Evolutionary conservation across 176 grass and related monocot genomes (phyloP).

Genomic region (Guadua angustifolia): DNA sequence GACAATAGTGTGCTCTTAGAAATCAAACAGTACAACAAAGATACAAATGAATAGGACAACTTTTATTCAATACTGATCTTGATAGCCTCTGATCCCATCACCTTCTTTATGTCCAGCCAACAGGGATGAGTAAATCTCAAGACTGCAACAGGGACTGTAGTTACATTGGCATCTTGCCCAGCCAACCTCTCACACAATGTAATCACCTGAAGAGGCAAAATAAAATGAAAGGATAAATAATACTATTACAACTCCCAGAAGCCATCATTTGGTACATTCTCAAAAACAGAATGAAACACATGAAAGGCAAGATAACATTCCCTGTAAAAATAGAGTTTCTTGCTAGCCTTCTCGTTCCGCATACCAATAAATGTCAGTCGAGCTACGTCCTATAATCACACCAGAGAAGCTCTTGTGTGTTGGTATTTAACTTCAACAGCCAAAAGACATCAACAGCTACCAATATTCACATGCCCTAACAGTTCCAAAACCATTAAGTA

Average conservation of each 20-base stretch:
- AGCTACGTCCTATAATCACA: constrained; percentile 75
- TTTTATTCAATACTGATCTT: too few relatives aligned
- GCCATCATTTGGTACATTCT: constrained; percentile 31
- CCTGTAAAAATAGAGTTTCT: constrained; percentile 53
- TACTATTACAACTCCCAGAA: constrained; percentile 30
- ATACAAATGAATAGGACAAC: too few relatives aligned
- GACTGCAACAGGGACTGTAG: constrained; percentile 88
- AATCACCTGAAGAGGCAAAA: constrained; percentile 72
- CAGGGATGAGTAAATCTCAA: constrained; percentile 97
- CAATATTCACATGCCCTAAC: too few relatives aligned
- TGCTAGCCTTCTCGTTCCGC: constrained; percentile 77
- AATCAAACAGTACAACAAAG: too few relatives aligned
- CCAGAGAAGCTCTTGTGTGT: too few relatives aligned
- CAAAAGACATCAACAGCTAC: too few relatives aligned
- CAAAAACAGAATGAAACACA: constrained; percentile 26
- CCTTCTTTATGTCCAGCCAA: too few relatives aligned
- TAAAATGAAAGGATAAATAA: constrained; percentile 21
- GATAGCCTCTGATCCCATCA: too few relatives aligned
- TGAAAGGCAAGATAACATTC: background rate
- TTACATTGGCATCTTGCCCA: constrained; percentile 96
- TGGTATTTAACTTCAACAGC: too few relatives aligned
- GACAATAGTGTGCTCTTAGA: too few relatives aligned
- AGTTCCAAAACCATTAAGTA: too few relatives aligned
- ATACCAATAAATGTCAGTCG: constrained; percentile 89
- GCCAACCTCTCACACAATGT: constrained; percentile 93